phyloP scores from a whole-genome alignment of 257 asterid genomes.

The Solanum dulcamara region DNA sequence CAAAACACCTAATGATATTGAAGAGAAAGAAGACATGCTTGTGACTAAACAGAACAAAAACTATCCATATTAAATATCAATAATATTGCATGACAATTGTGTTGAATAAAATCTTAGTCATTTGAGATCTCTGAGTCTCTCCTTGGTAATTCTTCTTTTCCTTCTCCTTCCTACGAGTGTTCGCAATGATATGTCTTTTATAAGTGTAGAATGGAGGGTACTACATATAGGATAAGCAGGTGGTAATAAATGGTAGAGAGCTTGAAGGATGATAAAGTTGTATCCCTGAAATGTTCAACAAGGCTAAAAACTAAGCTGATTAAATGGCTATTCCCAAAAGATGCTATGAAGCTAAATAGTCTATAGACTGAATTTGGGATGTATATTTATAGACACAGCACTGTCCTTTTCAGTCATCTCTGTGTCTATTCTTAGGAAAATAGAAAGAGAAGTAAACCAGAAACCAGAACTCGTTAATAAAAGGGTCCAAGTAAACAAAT shows the following conservation, averaged over 20 bases:
- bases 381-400: neutral
- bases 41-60: neutral
- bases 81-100: neutral
- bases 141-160: neutral
- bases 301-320: neutral
- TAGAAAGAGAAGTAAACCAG: neutral
- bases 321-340: neutral
- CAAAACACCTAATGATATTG: conserved; percentile 1
- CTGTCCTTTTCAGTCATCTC: neutral
- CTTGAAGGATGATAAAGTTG: neutral
- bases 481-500: neutral
- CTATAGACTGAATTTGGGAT: neutral
- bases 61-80: neutral
- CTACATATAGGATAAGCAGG: neutral
- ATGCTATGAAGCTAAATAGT: neutral
- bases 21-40: neutral
- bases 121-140: neutral
- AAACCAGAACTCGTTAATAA: neutral
- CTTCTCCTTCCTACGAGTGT: neutral
- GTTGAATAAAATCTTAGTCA: neutral
- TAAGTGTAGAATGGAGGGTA: neutral
- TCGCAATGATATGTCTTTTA: neutral
- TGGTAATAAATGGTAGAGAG: neutral
- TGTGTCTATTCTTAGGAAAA: neutral
- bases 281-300: neutral